Evolutionary conservation across 2,329 filamentous ascomycete genomes (phyloP).

Genomic region (Capronia americana): DNA sequence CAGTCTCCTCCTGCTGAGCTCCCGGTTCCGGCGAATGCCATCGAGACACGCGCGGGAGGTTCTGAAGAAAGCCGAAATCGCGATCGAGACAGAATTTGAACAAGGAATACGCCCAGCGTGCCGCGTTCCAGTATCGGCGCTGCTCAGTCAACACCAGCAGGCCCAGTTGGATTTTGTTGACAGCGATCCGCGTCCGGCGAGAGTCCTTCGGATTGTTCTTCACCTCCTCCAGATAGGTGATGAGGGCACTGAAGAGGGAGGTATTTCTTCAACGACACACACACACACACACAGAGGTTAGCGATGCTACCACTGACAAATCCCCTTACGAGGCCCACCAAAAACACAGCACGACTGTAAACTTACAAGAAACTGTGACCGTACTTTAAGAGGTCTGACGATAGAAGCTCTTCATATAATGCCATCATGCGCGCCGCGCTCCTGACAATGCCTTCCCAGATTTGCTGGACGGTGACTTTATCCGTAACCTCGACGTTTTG

Average conservation of each 20-base stretch:
- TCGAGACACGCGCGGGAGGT: background rate
- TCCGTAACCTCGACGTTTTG: background rate
- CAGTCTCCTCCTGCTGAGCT: too few relatives aligned
- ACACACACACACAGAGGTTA: background rate
- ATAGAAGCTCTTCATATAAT: background rate
- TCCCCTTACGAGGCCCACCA: too few relatives aligned
- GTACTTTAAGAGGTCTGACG: background rate
- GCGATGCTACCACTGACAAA: too few relatives aligned
- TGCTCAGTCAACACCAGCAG: slow-evolving; percentile 4
- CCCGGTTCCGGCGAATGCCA: background rate
- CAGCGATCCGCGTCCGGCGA: background rate
- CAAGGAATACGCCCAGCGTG: slow-evolving; percentile 5
- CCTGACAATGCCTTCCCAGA: background rate
- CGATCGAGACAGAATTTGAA: slow-evolving; percentile 1
- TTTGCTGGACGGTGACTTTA: background rate
- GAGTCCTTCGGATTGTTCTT: slow-evolving; percentile 1
- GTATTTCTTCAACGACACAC: background rate
- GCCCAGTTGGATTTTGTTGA: slow-evolving; percentile 8
- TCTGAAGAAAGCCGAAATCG: background rate
- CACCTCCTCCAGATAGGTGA: slow-evolving; percentile 5
- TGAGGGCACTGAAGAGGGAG: slow-evolving; percentile 3
- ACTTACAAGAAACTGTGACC: background rate
- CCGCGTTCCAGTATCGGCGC: background rate
- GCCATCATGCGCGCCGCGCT: background rate
- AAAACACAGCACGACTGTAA: too few relatives aligned